Percentiles rank a stretch among this genome's conserved stretches.
phyloP scores from a whole-genome alignment of 495 filamentous ascomycete species.

The Oidiodendron maius region DNA sequence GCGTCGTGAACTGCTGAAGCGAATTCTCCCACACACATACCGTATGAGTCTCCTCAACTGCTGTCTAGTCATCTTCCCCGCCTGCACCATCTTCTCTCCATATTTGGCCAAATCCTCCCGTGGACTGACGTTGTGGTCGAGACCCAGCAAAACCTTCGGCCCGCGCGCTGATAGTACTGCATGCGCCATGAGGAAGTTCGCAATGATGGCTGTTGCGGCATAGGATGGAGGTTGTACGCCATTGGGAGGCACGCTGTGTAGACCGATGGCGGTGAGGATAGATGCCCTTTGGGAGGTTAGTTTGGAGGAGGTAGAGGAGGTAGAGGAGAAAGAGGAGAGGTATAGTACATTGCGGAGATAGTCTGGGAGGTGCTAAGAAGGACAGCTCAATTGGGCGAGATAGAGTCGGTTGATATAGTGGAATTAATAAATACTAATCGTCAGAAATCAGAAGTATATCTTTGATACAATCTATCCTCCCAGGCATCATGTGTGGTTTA shows the following conservation, averaged over 20 bases:
- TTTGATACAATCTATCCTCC: too few relatives aligned
- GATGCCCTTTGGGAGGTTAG: conserved; percentile 13
- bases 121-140: conserved; percentile 45
- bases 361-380: too few relatives aligned
- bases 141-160: conserved; percentile 33
- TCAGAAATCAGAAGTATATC: too few relatives aligned
- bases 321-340: neutral
- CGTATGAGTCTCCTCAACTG: too few relatives aligned
- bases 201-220: conserved; percentile 33
- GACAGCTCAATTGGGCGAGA: too few relatives aligned
- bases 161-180: conserved; percentile 34
- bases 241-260: conserved; percentile 63
- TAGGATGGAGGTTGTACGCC: conserved; percentile 24
- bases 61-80: neutral
- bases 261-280: conserved; percentile 61
- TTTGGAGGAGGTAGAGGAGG: neutral
- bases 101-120: conserved; percentile 39
- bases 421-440: too few relatives aligned
- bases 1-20: neutral
- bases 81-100: conserved; percentile 38
- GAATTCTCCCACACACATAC: too few relatives aligned
- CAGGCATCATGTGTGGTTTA: too few relatives aligned
- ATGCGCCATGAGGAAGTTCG: conserved; percentile 44
- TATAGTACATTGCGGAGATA: too few relatives aligned
- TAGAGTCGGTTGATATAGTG: too few relatives aligned